A percentile compares a stretch with the other conserved stretches of the same genome.
These are phyloP conservation scores for Vigna radiata DNA, from an alignment of 306 rosid genomes.

Conservation along the genomic window DNA sequence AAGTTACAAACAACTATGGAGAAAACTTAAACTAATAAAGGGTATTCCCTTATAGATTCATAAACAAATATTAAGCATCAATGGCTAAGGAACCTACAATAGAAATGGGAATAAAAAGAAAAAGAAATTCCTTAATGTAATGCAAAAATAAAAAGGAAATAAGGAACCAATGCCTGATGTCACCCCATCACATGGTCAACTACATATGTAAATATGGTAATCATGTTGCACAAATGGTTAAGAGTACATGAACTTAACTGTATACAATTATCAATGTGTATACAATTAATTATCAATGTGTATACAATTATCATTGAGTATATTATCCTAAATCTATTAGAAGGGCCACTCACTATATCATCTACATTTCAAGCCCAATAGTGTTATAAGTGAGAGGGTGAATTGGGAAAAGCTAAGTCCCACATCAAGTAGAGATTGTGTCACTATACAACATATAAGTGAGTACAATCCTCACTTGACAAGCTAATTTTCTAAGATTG, in stretches of 20 bases:
- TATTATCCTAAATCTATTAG: not conserved
- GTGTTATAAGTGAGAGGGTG: too few species aligned
- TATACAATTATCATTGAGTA: not conserved
- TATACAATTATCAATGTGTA: not conserved
- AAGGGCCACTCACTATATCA: too few species aligned
- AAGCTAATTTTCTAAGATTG: too few species aligned
- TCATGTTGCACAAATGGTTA: not conserved
- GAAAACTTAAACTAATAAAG: slow-evolving; percentile 17
- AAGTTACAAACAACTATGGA: not conserved
- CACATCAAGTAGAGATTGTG: too few species aligned
- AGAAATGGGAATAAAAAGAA: not conserved
- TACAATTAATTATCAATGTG: not conserved
- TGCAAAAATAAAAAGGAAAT: not conserved
- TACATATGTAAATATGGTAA: not conserved
- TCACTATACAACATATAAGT: too few species aligned
- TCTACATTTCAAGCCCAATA: too few species aligned
- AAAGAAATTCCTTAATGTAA: not conserved
- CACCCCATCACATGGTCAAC: not conserved
- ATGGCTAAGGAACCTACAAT: not conserved
- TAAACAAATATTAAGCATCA: slow-evolving; percentile 31
- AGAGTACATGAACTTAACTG: not conserved
- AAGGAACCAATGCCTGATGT: not conserved
- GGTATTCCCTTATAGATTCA: not conserved
- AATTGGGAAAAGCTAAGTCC: too few species aligned
- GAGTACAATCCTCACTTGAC: too few species aligned